Conservation (phyloP, 2,329 filamentous ascomycete species). For the Fusarium goolgardi region DNA sequence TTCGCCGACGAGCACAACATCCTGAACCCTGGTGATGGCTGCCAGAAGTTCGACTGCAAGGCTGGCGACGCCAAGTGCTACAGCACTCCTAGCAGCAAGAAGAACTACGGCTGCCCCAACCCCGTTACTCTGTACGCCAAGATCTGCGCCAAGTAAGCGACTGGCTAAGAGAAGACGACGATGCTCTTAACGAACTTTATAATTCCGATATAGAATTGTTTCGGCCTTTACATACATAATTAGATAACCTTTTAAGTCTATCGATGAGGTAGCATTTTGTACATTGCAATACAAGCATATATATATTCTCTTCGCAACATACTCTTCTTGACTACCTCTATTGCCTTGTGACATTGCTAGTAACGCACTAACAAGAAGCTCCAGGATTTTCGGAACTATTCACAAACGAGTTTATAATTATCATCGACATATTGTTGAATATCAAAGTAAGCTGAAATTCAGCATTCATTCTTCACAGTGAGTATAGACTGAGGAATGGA, state of each 20-base stretch:
- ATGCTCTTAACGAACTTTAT: not conserved
- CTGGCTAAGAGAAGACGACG: not conserved
- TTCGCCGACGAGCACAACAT: constrained; percentile 53
- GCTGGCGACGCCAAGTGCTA: constrained; percentile 55
- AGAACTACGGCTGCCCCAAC: constrained; percentile 56
- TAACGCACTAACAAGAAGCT: too few species aligned
- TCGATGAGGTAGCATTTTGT: not conserved
- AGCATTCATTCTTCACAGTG: too few species aligned
- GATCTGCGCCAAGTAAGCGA: constrained; percentile 46
- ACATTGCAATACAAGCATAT: constrained; percentile 10
- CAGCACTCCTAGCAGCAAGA: constrained; percentile 54
- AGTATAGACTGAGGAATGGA: too few species aligned
- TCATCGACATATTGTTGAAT: too few species aligned
- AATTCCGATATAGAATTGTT: not conserved
- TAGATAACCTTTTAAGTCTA: not conserved
- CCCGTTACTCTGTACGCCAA: constrained; percentile 53
- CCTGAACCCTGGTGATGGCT: constrained; percentile 53
- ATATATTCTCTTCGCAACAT: not conserved
- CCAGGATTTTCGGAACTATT: fast-evolving
- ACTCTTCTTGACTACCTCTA: fast-evolving
- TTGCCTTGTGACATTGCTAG: too few species aligned
- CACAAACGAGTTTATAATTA: too few species aligned
- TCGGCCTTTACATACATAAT: constrained; percentile 16
- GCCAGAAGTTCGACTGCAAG: constrained; percentile 55
- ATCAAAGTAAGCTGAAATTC: too few species aligned